phyloP scores from a whole-genome alignment of 768 basidiomycete species.

The Lactarius indigo region DNA sequence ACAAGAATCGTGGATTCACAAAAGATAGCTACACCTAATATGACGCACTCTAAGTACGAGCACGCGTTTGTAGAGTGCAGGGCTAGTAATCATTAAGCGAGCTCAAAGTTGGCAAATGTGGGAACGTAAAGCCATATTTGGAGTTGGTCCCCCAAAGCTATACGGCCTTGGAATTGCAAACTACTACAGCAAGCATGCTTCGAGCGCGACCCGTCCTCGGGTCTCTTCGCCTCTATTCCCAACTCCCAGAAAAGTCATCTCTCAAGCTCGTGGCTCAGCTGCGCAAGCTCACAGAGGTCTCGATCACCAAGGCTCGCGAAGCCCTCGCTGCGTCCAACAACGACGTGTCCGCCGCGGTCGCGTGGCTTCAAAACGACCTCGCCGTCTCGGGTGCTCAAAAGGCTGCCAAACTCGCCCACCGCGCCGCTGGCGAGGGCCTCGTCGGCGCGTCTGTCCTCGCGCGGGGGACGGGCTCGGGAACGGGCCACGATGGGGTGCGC shows the following conservation, averaged over 20 bases:
- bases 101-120: not conserved
- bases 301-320: constrained; percentile 84
- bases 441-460: constrained; percentile 75
- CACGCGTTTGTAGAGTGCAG: too few species aligned
- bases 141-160: too few species aligned
- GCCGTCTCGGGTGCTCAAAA: constrained; percentile 68
- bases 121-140: not conserved
- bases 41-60: too few species aligned
- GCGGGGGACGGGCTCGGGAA: constrained; percentile 45
- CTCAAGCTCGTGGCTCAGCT: constrained; percentile 82
- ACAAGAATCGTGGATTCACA: too few species aligned
- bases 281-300: constrained; percentile 75
- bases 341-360: constrained; percentile 67
- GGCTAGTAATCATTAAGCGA: too few species aligned
- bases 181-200: constrained; percentile 11
- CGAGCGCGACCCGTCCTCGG: not conserved
- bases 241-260: constrained; percentile 51
- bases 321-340: constrained; percentile 74
- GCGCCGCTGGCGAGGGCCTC: constrained; percentile 74
- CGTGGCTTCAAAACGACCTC: constrained; percentile 79
- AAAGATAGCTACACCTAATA: too few species aligned
- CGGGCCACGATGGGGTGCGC: constrained; percentile 49
- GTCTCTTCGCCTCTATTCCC: constrained; percentile 48
- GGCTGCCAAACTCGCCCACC: constrained; percentile 77
- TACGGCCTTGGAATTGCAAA: not conserved